Evolutionary conservation across 2,329 filamentous ascomycete genomes (phyloP).

Genomic region (Tolypocladium inflatum): DNA sequence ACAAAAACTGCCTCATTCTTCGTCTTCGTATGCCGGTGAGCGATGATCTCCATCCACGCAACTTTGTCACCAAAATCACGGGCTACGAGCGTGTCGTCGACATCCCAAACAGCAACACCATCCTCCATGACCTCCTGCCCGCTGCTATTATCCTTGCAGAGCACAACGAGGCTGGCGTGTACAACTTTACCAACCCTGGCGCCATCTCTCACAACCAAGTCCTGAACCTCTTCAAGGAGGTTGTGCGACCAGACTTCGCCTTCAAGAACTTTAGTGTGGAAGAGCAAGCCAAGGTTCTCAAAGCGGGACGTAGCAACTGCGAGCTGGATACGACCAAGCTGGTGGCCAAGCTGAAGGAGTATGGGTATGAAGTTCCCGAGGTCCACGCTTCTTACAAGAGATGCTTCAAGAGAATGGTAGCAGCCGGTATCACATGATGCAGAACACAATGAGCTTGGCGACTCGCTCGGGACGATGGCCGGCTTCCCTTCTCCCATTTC

Average conservation of each 20-base stretch:
- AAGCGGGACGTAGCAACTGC: slow-evolving; percentile 59
- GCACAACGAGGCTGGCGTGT: slow-evolving; percentile 52
- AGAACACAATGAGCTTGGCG: background rate
- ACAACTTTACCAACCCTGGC: slow-evolving; percentile 63
- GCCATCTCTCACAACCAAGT: slow-evolving; percentile 66
- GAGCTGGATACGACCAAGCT: slow-evolving; percentile 54
- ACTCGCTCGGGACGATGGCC: too few species aligned
- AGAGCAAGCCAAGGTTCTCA: slow-evolving; percentile 58
- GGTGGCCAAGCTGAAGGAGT: slow-evolving; percentile 48
- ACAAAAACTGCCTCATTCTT: slow-evolving; percentile 52
- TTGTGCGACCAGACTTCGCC: slow-evolving; percentile 48
- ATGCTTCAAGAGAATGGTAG: slow-evolving; percentile 57
- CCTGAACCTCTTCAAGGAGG: slow-evolving; percentile 50
- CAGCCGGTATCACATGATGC: slow-evolving; percentile 38
- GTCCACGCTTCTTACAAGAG: slow-evolving; percentile 50
- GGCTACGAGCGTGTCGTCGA: slow-evolving; percentile 57
- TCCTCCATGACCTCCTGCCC: slow-evolving; percentile 55
- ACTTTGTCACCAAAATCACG: slow-evolving; percentile 61
- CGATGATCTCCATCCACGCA: slow-evolving; percentile 56
- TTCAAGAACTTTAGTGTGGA: slow-evolving; percentile 60
- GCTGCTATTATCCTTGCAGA: slow-evolving; percentile 50
- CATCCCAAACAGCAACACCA: slow-evolving; percentile 59
- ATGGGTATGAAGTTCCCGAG: slow-evolving; percentile 48
- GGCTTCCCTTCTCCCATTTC: too few species aligned
- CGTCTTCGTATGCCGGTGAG: slow-evolving; percentile 61